phyloP scores from a whole-genome alignment of 768 basidiomycete genomes.

The Hericium alpestre region DNA sequence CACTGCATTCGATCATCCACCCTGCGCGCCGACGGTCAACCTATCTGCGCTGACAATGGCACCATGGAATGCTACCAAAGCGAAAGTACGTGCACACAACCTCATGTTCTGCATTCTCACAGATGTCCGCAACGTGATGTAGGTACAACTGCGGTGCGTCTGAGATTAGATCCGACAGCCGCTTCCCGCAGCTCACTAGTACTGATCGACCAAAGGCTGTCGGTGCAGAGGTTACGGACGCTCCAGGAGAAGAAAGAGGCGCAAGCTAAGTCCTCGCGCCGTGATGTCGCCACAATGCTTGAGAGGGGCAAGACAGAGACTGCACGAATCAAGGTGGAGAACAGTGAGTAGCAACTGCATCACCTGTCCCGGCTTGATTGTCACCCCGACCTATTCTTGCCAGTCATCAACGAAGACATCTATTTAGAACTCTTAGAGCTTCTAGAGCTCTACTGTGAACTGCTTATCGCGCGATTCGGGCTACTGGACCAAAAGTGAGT shows the following conservation, averaged over 20 bases:
- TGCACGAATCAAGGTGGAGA: conserved; percentile 77
- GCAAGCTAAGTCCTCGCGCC: conserved; percentile 58
- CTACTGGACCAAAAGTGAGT: conserved; percentile 81
- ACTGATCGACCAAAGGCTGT: conserved; percentile 40
- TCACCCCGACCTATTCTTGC: background rate
- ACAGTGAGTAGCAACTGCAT: conserved; percentile 34
- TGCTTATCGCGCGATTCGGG: conserved; percentile 86
- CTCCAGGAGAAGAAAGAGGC: conserved; percentile 90
- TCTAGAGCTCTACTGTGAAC: conserved; percentile 88
- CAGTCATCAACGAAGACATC: conserved; percentile 79
- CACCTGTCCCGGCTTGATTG: conserved; percentile 4
- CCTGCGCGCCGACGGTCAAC: background rate
- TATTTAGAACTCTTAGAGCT: conserved; percentile 84
- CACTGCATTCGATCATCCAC: too few species aligned
- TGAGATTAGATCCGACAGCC: background rate
- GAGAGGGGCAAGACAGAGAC: conserved; percentile 78
- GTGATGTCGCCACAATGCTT: conserved; percentile 73
- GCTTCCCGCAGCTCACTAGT: background rate
- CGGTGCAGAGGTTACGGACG: conserved; percentile 76
- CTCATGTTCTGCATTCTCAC: background rate
- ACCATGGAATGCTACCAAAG: conserved; percentile 54
- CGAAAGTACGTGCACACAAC: conserved; percentile 30
- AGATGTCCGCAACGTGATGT: conserved; percentile 1
- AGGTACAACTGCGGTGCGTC: conserved; percentile 41
- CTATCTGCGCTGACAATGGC: conserved; percentile 24